phyloP scores from a whole-genome alignment of 306 rosid species.

The Hippophae rhamnoides region DNA sequence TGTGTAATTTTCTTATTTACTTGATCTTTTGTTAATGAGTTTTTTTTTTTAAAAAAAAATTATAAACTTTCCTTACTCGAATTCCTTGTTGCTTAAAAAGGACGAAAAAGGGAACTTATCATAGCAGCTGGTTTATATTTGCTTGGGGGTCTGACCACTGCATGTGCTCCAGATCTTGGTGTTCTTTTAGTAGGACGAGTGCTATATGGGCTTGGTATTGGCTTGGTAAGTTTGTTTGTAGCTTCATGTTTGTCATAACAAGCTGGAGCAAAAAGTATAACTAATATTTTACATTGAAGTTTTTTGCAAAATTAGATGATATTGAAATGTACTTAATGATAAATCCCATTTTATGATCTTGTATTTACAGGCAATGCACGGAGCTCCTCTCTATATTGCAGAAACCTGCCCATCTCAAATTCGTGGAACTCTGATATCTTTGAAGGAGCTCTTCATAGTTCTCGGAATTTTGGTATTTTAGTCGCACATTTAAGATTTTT shows the following conservation, averaged over 20 bases:
- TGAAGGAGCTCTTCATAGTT: conserved; percentile 94
- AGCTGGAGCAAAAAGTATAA: not conserved
- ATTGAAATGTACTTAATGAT: conserved; percentile 1
- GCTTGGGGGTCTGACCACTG: conserved; percentile 59
- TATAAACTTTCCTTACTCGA: conserved; percentile 14
- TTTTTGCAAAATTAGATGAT: conserved; percentile 16
- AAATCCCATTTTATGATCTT: conserved; percentile 3
- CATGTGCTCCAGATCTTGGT: conserved; percentile 58
- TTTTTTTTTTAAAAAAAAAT: conserved; percentile 3
- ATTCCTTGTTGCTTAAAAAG: conserved; percentile 27
- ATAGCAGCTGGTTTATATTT: conserved; percentile 54
- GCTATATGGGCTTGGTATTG: conserved; percentile 88
- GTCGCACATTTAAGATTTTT: conserved; percentile 2
- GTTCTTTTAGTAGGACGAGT: conserved; percentile 78
- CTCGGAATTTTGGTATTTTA: conserved; percentile 82
- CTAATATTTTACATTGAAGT: not conserved
- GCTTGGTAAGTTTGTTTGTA: conserved; percentile 55
- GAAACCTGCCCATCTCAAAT: conserved; percentile 92
- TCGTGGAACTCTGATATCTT: conserved; percentile 88
- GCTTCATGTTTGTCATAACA: not conserved
- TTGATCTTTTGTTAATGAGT: conserved; percentile 17
- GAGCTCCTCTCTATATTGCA: conserved; percentile 95
- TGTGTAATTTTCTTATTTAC: conserved; percentile 24
- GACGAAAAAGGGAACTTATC: conserved; percentile 79
- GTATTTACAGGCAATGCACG: conserved; percentile 87